Evolutionary conservation across 768 basidiomycete genomes (phyloP), one percentile per base, ranked within the genome.

Genomic region (Boletus rex-veris): DNA sequence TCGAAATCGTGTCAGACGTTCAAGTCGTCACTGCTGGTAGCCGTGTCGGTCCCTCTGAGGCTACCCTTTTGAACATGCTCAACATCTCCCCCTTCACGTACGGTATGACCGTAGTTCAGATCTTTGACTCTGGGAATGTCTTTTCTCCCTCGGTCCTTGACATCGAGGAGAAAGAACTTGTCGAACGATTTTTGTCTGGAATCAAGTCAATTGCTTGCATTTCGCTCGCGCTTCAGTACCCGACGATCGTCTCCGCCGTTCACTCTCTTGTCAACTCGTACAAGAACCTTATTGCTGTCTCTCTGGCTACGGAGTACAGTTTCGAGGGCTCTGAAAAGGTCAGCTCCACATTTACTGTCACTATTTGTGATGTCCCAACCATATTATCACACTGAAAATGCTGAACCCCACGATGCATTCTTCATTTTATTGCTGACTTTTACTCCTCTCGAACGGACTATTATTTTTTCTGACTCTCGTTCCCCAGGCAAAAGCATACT

Each of bases 1-100:
- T 99, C 66, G 97, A 99, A 92, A 99, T 98, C 72, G 92, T 97
- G 56, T 83, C 86, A 60, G 95, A 98, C 69, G 88, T 98, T 70
- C 87, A 95, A 77, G 95, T 99, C 79, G 92, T 99, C 68, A 76
- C 77, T 43, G 91, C 86, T 50, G 95, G 95, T 57, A 87, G 84
- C 61, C 91, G 92, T 79, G 97, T 99, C 73, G 97, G 97, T 63
- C 70, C 88, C 30, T 99, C 97, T 76, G 96, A 98, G 77, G 96
- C 97, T 48, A 94, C 95, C 57, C 84, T 99, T 64, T 81, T 99
- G 63, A 98, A 99, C 90, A 97, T 99, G 97, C 74, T 99, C 69
- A 95, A 95, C 83, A 98, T 99, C 74, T 98, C 96, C 44, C 93
- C 93, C 59, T 97, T 98, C 88, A 98, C 96, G 41, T 99, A 97